These are phyloP conservation scores for Linum usitatissimum DNA, from an alignment of 345 rosid species.

Conservation along the genomic window DNA sequence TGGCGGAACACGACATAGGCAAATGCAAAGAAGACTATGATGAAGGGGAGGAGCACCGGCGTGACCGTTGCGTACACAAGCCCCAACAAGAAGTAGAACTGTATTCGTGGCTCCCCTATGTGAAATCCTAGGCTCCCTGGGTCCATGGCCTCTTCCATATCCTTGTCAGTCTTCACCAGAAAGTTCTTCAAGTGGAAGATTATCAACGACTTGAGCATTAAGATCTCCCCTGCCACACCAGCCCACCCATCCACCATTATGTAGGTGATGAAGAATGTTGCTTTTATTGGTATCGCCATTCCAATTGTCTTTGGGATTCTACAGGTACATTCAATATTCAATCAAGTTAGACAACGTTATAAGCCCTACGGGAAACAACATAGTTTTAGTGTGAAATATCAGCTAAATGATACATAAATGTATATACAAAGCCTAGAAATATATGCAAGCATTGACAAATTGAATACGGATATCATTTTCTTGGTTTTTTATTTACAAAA, in stretches of 20 bases:
- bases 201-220: constrained; percentile 73
- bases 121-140: constrained; percentile 86
- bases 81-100: constrained; percentile 80
- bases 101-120: constrained; percentile 88
- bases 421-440: too few species aligned
- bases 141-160: constrained; percentile 87
- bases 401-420: too few species aligned
- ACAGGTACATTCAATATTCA: constrained; percentile 11
- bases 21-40: constrained; percentile 64
- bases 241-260: constrained; percentile 99
- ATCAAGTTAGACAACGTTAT: too few species aligned
- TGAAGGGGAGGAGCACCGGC: constrained; percentile 72
- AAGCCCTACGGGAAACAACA: too few species aligned
- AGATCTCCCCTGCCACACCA: constrained; percentile 79
- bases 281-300: constrained; percentile 74
- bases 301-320: constrained; percentile 82
- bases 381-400: too few species aligned
- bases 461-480: too few species aligned
- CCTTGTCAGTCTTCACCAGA: constrained; percentile 92
- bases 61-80: constrained; percentile 83
- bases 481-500: too few species aligned
- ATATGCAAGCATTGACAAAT: too few species aligned
- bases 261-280: constrained; percentile 90
- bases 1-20: constrained; percentile 81
- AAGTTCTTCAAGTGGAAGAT: constrained; percentile 81